phyloP scores from a whole-genome alignment of 2,329 filamentous ascomycete species.

The Aspergillus fijiensis region DNA sequence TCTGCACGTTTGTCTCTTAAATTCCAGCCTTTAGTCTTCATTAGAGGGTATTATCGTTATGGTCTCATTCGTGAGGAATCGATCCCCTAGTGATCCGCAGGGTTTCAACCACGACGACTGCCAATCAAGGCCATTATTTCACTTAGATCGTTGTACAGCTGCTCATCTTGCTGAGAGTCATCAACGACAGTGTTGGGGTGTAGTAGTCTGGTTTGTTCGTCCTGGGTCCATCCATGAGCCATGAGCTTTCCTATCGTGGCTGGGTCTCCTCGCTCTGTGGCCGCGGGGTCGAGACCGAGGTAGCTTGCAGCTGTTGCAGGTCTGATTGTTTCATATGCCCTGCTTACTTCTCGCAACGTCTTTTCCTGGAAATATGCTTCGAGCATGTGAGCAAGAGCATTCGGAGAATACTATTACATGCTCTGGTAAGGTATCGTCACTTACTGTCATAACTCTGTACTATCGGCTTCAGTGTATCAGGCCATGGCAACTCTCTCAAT shows the following conservation, averaged over 20 bases:
- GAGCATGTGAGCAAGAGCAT: not conserved
- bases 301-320: slow-evolving; percentile 37
- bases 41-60: not conserved
- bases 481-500: slow-evolving; percentile 37
- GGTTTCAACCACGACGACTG: slow-evolving; percentile 26
- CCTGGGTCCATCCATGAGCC: slow-evolving; percentile 41
- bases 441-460: slow-evolving; percentile 39
- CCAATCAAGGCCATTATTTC: slow-evolving; percentile 36
- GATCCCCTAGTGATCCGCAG: not conserved
- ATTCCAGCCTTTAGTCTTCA: not conserved
- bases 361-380: slow-evolving; percentile 41
- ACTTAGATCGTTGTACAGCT: slow-evolving; percentile 30
- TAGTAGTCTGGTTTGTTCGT: slow-evolving; percentile 34
- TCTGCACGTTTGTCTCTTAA: not conserved
- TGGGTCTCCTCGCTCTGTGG: slow-evolving; percentile 28
- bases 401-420: not conserved
- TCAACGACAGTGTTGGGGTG: slow-evolving; percentile 32
- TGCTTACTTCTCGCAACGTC: slow-evolving; percentile 39
- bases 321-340: slow-evolving; percentile 42
- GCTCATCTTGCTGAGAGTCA: slow-evolving; percentile 14
- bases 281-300: slow-evolving; percentile 34
- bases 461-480: slow-evolving; percentile 31
- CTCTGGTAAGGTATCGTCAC: not conserved
- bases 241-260: slow-evolving; percentile 34
- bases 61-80: not conserved